Evolutionary conservation across 2,329 filamentous ascomycete genomes (phyloP), one percentile per base, ranked within the genome.

Genomic region (Fusarium sp.): DNA sequence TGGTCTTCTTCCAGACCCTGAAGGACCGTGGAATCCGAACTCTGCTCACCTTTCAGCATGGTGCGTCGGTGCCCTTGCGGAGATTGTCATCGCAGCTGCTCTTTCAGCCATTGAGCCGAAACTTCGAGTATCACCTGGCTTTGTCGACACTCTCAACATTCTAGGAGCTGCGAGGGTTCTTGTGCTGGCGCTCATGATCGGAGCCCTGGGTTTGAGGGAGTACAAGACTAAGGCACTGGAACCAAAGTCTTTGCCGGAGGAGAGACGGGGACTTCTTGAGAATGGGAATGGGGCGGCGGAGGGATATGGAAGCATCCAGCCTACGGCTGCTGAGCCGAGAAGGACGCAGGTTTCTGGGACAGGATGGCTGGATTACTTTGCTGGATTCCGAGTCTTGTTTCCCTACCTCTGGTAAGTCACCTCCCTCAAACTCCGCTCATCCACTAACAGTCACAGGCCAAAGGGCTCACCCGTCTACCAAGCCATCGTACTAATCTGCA

Each of bases 351-450:
- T 80, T 33, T 79, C 81, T 6, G 79, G 79, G 4, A 81, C 79
- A 0, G 79, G 83, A 6, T 86, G 84, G 85, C 76, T 86, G 15
- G 84, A 85, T 68, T 86, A 86, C 65, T 79, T 86, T 68, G 80
- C 83, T 18, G 85, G 85, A 2, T 86, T 85, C 70, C 73, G 79
- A 20, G 80, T 84, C 15, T 77, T 86, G 11, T 85, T 86, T 36
- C 84, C 85, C 5, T 86, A 85, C 47, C 76, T 86, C 4, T 86
- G 85, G 84, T 82, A 62, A 11, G 24, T 28, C 7, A 30, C 16
- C 28, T 7, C 8, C 2, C 14, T 22, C 9, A 6, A 11, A 6
- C 22, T 20, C 33, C 3, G 6, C 20, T 30, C 55, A 67, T 1
- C 1, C 38, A 51, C 65, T 79, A 58, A 77, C 55, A 5, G 35